Conservation (phyloP, 768 basidiomycete genomes). For the Leucosporidium creatinivorum region DNA sequence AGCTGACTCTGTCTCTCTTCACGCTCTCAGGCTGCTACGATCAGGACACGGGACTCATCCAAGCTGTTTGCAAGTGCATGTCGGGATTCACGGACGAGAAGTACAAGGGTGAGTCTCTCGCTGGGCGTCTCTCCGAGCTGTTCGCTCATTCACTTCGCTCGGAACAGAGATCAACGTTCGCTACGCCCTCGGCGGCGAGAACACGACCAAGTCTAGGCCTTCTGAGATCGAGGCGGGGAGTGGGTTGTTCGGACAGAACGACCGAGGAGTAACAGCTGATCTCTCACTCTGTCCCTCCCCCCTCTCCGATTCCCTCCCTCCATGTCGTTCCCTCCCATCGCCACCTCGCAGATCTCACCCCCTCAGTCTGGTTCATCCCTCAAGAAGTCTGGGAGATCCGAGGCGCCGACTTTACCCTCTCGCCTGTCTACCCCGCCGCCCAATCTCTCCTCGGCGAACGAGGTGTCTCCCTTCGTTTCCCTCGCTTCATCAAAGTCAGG, state of each 20-base stretch:
- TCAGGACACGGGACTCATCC: slow-evolving; percentile 20
- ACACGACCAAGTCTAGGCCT: slow-evolving; percentile 5
- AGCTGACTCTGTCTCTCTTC: not conserved
- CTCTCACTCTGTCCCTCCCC: slow-evolving; percentile 53
- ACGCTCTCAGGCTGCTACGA: slow-evolving; percentile 9
- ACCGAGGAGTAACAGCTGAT: no score
- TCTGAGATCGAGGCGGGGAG: slow-evolving; percentile 20
- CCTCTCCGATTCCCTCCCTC: slow-evolving; percentile 37
- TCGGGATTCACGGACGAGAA: slow-evolving; percentile 67
- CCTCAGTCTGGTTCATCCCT: slow-evolving; percentile 46
- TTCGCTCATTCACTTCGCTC: no score
- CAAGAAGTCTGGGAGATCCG: slow-evolving; percentile 67
- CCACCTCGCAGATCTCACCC: slow-evolving; percentile 37
- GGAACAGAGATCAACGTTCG: slow-evolving; percentile 49
- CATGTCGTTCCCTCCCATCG: slow-evolving; percentile 30
- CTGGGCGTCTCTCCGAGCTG: no score
- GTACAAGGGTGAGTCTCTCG: slow-evolving; percentile 43
- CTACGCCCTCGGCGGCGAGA: slow-evolving; percentile 66
- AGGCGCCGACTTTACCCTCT: slow-evolving; percentile 47
- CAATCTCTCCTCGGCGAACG: slow-evolving; percentile 55
- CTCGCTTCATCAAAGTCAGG: slow-evolving; percentile 66
- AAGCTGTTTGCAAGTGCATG: slow-evolving; percentile 82
- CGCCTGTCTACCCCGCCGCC: slow-evolving; percentile 72
- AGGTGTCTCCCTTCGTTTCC: slow-evolving; percentile 79
- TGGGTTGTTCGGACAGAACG: slow-evolving; percentile 44